Base-by-base conservation (phyloP, 257 asterid species). In the Salvia rosmarinus region DNA sequence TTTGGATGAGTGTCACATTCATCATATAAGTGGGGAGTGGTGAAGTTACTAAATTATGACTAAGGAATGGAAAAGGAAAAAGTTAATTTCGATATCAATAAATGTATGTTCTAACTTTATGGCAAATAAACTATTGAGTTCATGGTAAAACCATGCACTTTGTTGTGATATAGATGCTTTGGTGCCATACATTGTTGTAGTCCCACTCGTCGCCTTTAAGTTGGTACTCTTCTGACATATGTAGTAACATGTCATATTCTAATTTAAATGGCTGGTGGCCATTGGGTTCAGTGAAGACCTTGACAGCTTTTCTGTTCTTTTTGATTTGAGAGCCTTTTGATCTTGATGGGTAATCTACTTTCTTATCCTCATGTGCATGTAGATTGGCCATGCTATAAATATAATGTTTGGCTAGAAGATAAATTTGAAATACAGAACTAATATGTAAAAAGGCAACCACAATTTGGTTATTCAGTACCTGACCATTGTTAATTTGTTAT, bases 21-120 rank as follows among this genome's bases (percentile, higher is more conserved):
- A 19, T 50, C 57, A 50, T 17, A 16, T 19, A 19, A 17, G n/a
- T n/a, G 34, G 5, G 10, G 20, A 50, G 8, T 34, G 6, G 17
- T 67, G 25, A 67, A 51, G 63, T 67, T 17, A 34, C 10, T 67
- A 17, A 19, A 32, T 47, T 25, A 12, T 64, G 70, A 63, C 9
- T 40, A 32, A 13, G 20, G 37, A 49, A 64, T 39, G 46, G 23
- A n/a, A 44, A 42, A 17, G 25, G 40, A 9, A 0, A 12, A 21
- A 21, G 25, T 25, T 64, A 3, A 13, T 8, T 23, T 43, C 9
- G 17, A 23, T 42, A 42, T 17, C 6, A 19, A 9, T 50, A 30
- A 6, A 37, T 16, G n/a, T 13, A 47, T 4, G 13, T 35, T 42
- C 40, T 35, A 30, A 19, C 35, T 68, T 37, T 37, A 35, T 51